A percentile compares a stretch with the other conserved stretches of the same genome.
These are phyloP conservation scores for Saururus chinensis DNA, from an alignment of 164 flowering plant species.

Conservation along the genomic window DNA sequence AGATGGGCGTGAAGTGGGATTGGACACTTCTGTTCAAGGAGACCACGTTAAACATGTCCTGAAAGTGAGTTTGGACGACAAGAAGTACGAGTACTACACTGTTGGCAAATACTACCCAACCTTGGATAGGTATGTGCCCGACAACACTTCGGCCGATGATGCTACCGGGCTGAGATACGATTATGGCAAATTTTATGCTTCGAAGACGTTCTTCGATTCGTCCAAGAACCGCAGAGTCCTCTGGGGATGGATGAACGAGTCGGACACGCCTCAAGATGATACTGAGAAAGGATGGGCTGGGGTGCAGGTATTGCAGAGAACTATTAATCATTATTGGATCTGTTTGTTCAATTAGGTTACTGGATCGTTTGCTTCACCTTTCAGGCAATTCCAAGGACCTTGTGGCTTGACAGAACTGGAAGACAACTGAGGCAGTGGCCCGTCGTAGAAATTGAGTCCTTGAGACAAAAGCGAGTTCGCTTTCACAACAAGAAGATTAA, in stretches of 20 bases:
- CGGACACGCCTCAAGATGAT: constrained; percentile 30
- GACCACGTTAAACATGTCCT: constrained; percentile 39
- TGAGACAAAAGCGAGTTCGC: constrained; percentile 28
- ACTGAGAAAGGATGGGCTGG: constrained; percentile 82
- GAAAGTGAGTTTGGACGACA: constrained; percentile 64
- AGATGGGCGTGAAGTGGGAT: constrained; percentile 22
- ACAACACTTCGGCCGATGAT: constrained; percentile 37
- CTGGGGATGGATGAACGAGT: constrained; percentile 97
- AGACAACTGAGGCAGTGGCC: constrained; percentile 86
- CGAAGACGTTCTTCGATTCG: constrained; percentile 70
- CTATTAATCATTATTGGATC: background rate
- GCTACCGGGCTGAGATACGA: constrained; percentile 65
- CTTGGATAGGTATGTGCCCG: constrained; percentile 52
- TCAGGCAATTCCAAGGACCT: constrained; percentile 60
- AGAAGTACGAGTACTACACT: constrained; percentile 65
- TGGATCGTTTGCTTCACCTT: background rate
- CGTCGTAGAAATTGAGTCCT: constrained; percentile 40
- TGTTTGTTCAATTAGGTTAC: too few relatives aligned
- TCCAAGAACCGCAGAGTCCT: constrained; percentile 52
- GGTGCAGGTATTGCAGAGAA: constrained; percentile 40
- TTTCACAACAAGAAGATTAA: constrained; percentile 20
- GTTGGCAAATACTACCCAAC: constrained; percentile 35
- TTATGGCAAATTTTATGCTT: constrained; percentile 92
- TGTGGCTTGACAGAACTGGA: constrained; percentile 56
- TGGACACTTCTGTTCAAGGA: constrained; percentile 43